A percentile compares a stretch with the other conserved stretches of the same genome.
These are phyloP conservation scores for Takakia lepidozioides DNA, from an alignment of 225 moss, liverwort and hornwort species.

Conservation along the genomic window DNA sequence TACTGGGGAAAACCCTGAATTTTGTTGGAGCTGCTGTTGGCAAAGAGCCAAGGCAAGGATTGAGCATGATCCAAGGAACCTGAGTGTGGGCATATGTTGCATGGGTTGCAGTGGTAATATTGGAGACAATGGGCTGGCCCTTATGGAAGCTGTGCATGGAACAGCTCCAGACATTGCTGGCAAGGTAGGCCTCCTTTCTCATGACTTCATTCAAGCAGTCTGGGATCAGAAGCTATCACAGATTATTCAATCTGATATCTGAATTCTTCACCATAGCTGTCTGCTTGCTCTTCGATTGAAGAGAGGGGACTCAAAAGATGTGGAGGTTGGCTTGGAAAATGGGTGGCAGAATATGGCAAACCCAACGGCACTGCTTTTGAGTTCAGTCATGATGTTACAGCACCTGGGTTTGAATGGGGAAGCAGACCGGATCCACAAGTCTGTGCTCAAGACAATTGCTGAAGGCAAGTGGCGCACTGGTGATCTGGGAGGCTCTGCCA, in stretches of 20 bases:
- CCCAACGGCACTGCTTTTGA: conserved; percentile 81
- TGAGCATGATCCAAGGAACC: no score
- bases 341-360: conserved; percentile 98
- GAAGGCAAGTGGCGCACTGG: conserved; percentile 66
- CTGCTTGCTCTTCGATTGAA: no score
- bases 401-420: conserved; percentile 54
- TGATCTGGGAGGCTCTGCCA: conserved; percentile 76
- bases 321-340: no score
- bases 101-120: conserved; percentile 71
- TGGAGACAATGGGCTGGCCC: conserved; percentile 70
- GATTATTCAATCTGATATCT: no score
- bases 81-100: no score
- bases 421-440: conserved; percentile 62
- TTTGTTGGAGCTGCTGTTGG: no score
- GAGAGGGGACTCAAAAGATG: no score
- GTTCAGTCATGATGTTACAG: conserved; percentile 94
- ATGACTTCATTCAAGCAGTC: no score
- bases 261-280: no score
- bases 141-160: conserved; percentile 98
- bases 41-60: no score
- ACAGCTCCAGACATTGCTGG: conserved; percentile 98
- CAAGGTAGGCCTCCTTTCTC: conserved; percentile 39
- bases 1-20: no score
- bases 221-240: no score
- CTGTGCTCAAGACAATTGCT: conserved; percentile 66